Evolutionary conservation across 495 filamentous ascomycete species (phyloP).

Genomic region (Aspergillus cavernicola): DNA sequence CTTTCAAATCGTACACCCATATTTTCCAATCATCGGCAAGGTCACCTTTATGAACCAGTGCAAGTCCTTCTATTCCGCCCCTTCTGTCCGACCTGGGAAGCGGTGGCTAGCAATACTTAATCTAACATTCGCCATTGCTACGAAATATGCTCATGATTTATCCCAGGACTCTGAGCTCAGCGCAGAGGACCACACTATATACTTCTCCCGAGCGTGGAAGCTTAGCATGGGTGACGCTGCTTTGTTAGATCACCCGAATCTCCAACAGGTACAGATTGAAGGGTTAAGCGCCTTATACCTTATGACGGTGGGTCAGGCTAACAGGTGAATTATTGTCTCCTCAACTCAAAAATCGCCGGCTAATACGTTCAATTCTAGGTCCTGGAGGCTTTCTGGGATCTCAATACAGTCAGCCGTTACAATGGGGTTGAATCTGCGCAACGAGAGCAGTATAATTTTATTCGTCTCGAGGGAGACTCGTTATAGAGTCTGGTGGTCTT

Average conservation of each 20-base stretch:
- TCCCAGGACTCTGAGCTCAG: background rate
- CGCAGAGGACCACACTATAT: constrained; percentile 44
- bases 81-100: constrained; percentile 34
- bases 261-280: constrained; percentile 56
- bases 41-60: constrained; percentile 40
- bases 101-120: constrained; percentile 61
- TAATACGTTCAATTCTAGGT: constrained; percentile 32
- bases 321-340: constrained; percentile 34
- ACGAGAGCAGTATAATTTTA: constrained; percentile 44
- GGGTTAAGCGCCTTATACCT: constrained; percentile 59
- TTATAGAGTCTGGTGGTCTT: constrained; percentile 47
- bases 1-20: constrained; percentile 53
- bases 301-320: constrained; percentile 54
- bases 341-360: background rate
- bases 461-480: constrained; percentile 46
- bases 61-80: constrained; percentile 33
- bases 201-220: constrained; percentile 56
- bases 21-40: constrained; percentile 57
- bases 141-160: constrained; percentile 45
- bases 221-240: constrained; percentile 46
- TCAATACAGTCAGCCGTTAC: constrained; percentile 55
- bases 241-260: constrained; percentile 50
- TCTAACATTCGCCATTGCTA: constrained; percentile 62
- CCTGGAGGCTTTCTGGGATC: constrained; percentile 58
- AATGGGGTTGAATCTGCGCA: constrained; percentile 60